phyloP scores from a whole-genome alignment of 164 flowering plant species.

The Vitis rupestris region DNA sequence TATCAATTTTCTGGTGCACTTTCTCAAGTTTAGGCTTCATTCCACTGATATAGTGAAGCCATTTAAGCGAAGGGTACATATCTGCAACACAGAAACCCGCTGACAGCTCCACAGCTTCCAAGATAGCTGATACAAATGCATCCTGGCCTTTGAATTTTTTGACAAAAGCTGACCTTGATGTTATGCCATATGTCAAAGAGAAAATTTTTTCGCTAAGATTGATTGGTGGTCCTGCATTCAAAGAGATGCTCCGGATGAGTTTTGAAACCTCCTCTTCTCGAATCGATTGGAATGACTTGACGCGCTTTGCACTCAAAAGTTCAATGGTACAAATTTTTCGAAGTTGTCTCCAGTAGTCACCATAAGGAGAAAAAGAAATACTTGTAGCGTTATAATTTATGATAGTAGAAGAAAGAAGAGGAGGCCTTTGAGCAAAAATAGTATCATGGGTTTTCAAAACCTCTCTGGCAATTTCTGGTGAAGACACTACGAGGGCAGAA shows the following conservation, averaged over 20 bases:
- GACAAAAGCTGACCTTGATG: slow-evolving; percentile 18
- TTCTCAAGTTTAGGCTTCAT: slow-evolving; percentile 10
- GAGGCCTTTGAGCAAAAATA: slow-evolving; percentile 16
- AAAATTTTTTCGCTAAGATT: slow-evolving; percentile 7
- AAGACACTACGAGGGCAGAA: slow-evolving; percentile 22
- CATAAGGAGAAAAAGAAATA: slow-evolving; percentile 21
- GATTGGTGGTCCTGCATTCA: neutral
- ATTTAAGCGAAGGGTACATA: slow-evolving; percentile 21
- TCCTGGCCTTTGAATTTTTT: slow-evolving; percentile 15
- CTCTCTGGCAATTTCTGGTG: slow-evolving; percentile 24
- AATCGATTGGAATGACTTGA: slow-evolving; percentile 12
- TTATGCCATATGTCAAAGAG: neutral
- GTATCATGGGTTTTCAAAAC: slow-evolving; percentile 22
- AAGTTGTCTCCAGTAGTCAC: slow-evolving; percentile 29
- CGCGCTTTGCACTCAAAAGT: slow-evolving; percentile 23
- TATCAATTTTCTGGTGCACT: slow-evolving; percentile 12
- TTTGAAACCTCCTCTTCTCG: slow-evolving; percentile 22
- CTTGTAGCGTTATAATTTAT: slow-evolving; percentile 9
- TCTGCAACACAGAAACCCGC: slow-evolving; percentile 26
- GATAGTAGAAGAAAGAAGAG: neutral
- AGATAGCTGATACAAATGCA: neutral
- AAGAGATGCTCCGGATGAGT: slow-evolving; percentile 1
- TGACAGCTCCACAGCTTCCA: slow-evolving; percentile 2
- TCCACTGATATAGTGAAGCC: slow-evolving; percentile 17
- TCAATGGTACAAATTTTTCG: slow-evolving; percentile 23